Conservation (phyloP, 2,329 filamentous ascomycete genomes). For the Geosmithia morbida region DNA sequence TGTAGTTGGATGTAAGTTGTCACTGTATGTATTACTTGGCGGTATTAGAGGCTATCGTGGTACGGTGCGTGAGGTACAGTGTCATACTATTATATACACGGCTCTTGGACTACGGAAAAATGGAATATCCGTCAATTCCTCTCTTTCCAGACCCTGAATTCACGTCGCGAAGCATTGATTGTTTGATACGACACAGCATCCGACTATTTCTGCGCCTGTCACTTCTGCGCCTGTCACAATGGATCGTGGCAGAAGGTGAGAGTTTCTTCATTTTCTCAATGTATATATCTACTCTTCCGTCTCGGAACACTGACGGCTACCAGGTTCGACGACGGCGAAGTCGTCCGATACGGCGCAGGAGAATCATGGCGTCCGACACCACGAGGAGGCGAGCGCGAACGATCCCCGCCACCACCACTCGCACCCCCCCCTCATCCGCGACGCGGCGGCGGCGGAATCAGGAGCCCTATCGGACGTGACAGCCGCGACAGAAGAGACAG, state of each 20-base stretch:
- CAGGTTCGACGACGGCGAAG: constrained; percentile 48
- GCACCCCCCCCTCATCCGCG: constrained; percentile 4
- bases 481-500: not conserved
- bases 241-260: not conserved
- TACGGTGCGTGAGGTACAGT: not conserved
- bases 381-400: constrained; percentile 16
- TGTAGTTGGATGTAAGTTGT: no score
- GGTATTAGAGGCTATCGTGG: no score
- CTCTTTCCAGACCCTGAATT: not conserved
- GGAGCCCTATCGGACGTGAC: constrained; percentile 1
- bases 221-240: not conserved
- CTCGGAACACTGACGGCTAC: not conserved
- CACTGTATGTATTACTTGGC: no score
- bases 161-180: not conserved
- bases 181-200: not conserved
- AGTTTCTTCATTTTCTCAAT: not conserved
- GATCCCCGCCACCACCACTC: constrained; percentile 5
- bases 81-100: not conserved
- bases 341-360: constrained; percentile 45
- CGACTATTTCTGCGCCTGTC: not conserved
- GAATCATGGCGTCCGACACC: constrained; percentile 48
- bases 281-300: no score
- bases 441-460: constrained; percentile 3
- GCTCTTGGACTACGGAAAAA: not conserved
- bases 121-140: not conserved